phyloP scores from a whole-genome alignment of 148 eudicot genomes.

The Rhododendron ferrugineum region DNA sequence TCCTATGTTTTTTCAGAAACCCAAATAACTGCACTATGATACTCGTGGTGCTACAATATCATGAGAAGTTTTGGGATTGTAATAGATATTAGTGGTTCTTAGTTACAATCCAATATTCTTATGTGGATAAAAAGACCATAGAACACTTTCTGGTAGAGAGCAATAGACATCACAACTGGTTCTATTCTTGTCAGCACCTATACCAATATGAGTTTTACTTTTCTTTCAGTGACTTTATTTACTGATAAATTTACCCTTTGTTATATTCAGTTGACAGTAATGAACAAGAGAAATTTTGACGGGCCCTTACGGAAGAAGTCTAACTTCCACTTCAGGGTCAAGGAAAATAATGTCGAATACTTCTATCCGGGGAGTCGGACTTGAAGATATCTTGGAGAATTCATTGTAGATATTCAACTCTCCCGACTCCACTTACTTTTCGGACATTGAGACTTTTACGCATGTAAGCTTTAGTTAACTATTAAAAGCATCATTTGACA shows the following conservation, averaged over 20 bases:
- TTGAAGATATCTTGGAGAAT: constrained; percentile 24
- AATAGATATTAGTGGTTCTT: neutral
- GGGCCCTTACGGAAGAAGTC: constrained; percentile 27
- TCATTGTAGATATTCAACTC: neutral
- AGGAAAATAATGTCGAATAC: constrained; percentile 69
- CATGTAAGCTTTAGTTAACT: neutral
- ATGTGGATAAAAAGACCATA: neutral
- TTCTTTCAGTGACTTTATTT: neutral
- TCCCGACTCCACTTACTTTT: neutral
- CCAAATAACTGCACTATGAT: neutral
- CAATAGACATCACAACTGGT: neutral
- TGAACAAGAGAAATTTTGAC: constrained; percentile 39
- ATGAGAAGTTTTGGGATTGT: neutral
- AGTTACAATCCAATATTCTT: neutral
- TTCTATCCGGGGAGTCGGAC: constrained; percentile 70
- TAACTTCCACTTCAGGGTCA: constrained; percentile 68
- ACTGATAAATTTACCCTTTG: neutral
- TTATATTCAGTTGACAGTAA: constrained; percentile 59
- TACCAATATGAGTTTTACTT: neutral
- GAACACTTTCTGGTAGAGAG: neutral
- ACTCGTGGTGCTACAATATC: neutral
- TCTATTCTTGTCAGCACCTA: neutral
- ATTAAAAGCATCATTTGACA: neutral
- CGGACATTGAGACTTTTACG: neutral
- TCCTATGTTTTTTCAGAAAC: neutral